Evolutionary conservation across 2,329 filamentous ascomycete genomes (phyloP).

Genomic region (Ceratocystis smalleyi): DNA sequence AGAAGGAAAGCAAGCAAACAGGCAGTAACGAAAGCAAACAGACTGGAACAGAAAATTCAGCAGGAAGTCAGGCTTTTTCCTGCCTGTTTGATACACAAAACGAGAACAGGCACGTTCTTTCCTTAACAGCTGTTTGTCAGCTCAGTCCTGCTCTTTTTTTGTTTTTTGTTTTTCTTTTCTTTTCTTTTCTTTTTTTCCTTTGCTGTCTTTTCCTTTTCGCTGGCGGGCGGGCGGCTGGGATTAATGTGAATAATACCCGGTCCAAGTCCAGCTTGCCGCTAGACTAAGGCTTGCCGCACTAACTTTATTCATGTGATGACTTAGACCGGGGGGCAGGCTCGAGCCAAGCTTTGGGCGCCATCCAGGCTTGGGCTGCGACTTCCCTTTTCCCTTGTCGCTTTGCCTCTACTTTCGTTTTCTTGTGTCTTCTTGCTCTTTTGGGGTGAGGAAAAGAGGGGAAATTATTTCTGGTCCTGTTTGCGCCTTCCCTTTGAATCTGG

Average conservation of each 20-base stretch:
- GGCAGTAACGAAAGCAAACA: neutral
- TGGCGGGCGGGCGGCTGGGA: neutral
- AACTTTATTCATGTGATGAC: constrained; percentile 1
- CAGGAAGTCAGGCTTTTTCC: too few relatives aligned
- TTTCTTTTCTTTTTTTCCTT: too few relatives aligned
- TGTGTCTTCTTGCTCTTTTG: neutral
- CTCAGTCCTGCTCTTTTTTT: too few relatives aligned
- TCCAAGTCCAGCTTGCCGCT: too few relatives aligned
- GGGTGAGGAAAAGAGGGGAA: neutral
- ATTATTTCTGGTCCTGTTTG: neutral
- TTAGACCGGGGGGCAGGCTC: neutral
- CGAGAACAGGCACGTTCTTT: too few relatives aligned
- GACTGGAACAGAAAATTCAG: too few relatives aligned
- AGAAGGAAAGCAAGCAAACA: neutral
- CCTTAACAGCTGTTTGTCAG: too few relatives aligned
- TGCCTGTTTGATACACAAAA: too few relatives aligned
- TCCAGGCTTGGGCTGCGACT: neutral
- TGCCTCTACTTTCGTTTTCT: neutral
- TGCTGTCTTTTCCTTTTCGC: too few relatives aligned
- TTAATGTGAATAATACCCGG: too few relatives aligned
- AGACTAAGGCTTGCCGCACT: neutral
- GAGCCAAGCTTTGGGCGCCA: neutral
- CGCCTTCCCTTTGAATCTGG: neutral
- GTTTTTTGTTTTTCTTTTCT: too few relatives aligned
- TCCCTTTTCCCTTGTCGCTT: neutral